Conservation (phyloP, 2,329 filamentous ascomycete genomes). For the Venturia aucupariae region DNA sequence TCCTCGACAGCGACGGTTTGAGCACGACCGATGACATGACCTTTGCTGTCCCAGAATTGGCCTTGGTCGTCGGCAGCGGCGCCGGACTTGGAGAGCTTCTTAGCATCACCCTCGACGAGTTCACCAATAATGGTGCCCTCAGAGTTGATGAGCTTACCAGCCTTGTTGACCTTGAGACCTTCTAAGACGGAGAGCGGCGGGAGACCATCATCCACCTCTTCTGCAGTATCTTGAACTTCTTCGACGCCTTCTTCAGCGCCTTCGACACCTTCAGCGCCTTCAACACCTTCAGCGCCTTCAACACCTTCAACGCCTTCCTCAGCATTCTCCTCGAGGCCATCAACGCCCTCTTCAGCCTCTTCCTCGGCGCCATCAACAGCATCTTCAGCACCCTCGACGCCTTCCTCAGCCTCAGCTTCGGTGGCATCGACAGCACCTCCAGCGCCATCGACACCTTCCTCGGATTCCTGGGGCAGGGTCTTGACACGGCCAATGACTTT, state of each 20-base stretch:
- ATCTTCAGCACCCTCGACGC: slow-evolving; percentile 22
- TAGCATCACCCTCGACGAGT: slow-evolving; percentile 41
- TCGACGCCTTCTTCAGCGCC: slow-evolving; percentile 26
- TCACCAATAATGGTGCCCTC: slow-evolving; percentile 40
- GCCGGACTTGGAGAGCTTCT: slow-evolving; percentile 43
- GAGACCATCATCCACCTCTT: slow-evolving; percentile 28
- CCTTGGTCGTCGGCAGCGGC: slow-evolving; percentile 37
- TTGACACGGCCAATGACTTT: slow-evolving; percentile 54
- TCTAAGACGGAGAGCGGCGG: slow-evolving; percentile 42
- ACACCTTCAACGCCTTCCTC: slow-evolving; percentile 24
- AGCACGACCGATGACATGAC: slow-evolving; percentile 42
- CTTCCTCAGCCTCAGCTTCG: slow-evolving; percentile 24
- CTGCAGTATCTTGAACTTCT: slow-evolving; percentile 22
- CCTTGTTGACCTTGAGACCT: slow-evolving; percentile 41
- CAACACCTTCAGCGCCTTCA: slow-evolving; percentile 21
- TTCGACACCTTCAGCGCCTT: slow-evolving; percentile 22
- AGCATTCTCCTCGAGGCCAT: slow-evolving; percentile 30
- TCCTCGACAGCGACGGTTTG: slow-evolving; percentile 39
- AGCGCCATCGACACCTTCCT: slow-evolving; percentile 24
- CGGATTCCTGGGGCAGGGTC: slow-evolving; percentile 37
- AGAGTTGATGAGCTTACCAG: slow-evolving; percentile 40
- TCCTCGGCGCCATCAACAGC: slow-evolving; percentile 19
- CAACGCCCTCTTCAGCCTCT: slow-evolving; percentile 25
- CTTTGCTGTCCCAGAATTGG: slow-evolving; percentile 46
- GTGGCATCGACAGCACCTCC: slow-evolving; percentile 27